Evolutionary conservation across 768 basidiomycete genomes (phyloP), one percentile per base, ranked within the genome.

Genomic region (Sistotremastrum suecicum): DNA sequence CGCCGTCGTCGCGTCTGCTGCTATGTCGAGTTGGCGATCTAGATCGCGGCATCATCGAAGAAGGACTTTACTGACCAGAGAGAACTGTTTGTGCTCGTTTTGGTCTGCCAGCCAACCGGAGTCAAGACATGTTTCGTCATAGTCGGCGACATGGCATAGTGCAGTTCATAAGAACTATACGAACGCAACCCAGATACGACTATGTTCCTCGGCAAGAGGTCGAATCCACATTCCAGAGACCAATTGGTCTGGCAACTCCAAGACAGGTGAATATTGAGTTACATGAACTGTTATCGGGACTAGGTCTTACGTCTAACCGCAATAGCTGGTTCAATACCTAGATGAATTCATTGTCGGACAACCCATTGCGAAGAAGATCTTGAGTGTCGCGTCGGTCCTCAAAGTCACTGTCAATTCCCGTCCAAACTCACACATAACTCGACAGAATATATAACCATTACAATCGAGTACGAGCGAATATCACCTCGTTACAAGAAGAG

Each of bases 281-380:
- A 39, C 9, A 37, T 45, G 40, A 44, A 20, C 31, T 32, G 34
- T 12, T 5, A 39, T 6, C 9, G 34, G n/a, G 12, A 34, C 12
- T 42, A 37, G 7, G 5, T 8, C 7, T 6, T 28, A 43, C 34
- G 11, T 42, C 50, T 51, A 31, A 28, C 34, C 12, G 42, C 32
- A 42, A 34, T 47, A 92, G 87, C 74, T 94, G 39, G 80, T 79
- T 5, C 73, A 82, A 58, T 91, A 88, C 60, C 73, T 95, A 36
- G 80, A 88, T 53, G 79, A 88, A 57, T 95, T 82, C 56, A 78
- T 98, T 35, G 73, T 98, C 11, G 92, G 92, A 1, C 92, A 98
- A 59, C 83, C 87, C 53, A 74, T 71, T 48, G 91, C 92, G 3
- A 98, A 98, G 75, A 89, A 90, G 58, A 81, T 86, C 28, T 73